Evolutionary conservation across 352 stramenopile species (phyloP).

Genomic region (Stephanocyclus meneghinianus): DNA sequence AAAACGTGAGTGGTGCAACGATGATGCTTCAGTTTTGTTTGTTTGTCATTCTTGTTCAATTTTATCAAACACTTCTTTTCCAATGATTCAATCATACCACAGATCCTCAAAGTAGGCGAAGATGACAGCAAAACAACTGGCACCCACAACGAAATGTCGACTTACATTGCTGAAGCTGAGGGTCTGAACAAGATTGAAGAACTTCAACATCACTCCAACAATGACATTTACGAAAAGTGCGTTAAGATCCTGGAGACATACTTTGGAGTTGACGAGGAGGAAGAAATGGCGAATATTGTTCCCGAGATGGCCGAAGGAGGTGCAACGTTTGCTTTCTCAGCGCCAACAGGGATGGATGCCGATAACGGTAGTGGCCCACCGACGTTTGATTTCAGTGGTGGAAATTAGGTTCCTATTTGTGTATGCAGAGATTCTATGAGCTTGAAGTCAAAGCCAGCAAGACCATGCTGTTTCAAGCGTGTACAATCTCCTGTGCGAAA

Average conservation of each 20-base stretch:
- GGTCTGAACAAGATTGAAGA: conserved; percentile 96
- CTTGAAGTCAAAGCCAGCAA: not conserved
- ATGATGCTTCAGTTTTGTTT: conserved; percentile 4
- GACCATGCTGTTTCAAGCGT: not conserved
- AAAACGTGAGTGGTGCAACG: conserved; percentile 89
- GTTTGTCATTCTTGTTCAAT: too few species aligned
- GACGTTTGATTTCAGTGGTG: conserved; percentile 53
- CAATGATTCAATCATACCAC: not conserved
- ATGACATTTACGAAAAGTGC: conserved; percentile 91
- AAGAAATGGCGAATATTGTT: conserved; percentile 86
- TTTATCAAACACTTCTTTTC: not conserved
- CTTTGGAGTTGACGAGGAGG: conserved; percentile 96
- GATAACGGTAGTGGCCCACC: conserved; percentile 20
- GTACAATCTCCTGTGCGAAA: not conserved
- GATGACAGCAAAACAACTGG: conserved; percentile 87
- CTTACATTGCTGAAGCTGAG: conserved; percentile 93
- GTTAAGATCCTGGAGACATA: conserved; percentile 95
- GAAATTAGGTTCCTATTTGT: conserved; percentile 6
- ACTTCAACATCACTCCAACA: conserved; percentile 95
- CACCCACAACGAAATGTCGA: conserved; percentile 92
- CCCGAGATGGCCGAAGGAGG: conserved; percentile 69
- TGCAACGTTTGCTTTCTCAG: conserved; percentile 78
- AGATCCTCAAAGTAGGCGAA: conserved; percentile 92
- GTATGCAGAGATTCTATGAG: not conserved
- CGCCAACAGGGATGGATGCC: conserved; percentile 45